phyloP scores from a whole-genome alignment of 2,329 filamentous ascomycete species.

The Berkeleyomyces rouxiae region DNA sequence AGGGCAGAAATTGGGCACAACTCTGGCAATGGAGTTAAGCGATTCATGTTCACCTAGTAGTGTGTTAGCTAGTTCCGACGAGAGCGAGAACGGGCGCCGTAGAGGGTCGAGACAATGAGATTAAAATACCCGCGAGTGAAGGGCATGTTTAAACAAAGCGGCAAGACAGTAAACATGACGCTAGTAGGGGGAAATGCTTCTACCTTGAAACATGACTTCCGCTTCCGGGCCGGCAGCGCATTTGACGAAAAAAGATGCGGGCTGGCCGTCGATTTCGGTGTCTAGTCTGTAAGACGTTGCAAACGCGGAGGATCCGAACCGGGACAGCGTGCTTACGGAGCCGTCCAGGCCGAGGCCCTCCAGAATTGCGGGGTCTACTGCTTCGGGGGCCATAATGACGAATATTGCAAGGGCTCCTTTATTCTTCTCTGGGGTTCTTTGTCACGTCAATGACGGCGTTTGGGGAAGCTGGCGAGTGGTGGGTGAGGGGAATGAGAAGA shows the following conservation, averaged over 20 bases:
- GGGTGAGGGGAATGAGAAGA: not conserved
- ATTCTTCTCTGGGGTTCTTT: not conserved
- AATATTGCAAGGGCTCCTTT: not conserved
- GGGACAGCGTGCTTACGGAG: conserved; percentile 34
- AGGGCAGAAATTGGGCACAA: conserved; percentile 61
- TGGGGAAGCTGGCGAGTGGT: not conserved
- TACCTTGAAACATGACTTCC: conserved; percentile 53
- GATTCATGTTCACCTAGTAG: conserved; percentile 59
- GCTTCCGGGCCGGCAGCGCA: conserved; percentile 43
- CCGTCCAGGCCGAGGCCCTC: conserved; percentile 43
- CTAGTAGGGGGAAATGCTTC: not conserved
- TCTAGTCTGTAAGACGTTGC: conserved; percentile 47
- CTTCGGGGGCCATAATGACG: conserved; percentile 12
- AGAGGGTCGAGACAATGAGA: not conserved
- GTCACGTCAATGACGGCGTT: not conserved
- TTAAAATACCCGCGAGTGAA: not conserved
- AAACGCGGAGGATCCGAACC: conserved; percentile 51
- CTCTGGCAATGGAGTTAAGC: conserved; percentile 60
- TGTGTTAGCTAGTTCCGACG: not conserved
- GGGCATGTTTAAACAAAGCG: not conserved
- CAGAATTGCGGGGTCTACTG: conserved; percentile 46
- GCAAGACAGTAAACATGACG: not conserved
- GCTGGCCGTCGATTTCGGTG: conserved; percentile 29
- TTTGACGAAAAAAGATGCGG: conserved; percentile 54
- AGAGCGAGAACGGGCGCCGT: not conserved